phyloP scores from a whole-genome alignment of 1,284 basidiomycete genomes.

The Cerrena zonata region DNA sequence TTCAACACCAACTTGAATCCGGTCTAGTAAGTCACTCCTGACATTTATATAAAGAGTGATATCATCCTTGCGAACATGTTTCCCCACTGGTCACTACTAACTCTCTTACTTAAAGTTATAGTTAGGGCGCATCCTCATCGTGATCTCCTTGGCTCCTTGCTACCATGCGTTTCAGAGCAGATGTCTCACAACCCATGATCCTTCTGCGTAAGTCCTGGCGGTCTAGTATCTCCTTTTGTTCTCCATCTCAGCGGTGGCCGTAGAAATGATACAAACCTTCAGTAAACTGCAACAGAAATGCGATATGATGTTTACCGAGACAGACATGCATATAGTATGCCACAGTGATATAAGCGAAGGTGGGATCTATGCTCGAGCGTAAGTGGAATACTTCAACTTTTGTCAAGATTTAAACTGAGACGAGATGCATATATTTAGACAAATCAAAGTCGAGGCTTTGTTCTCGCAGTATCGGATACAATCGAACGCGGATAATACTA shows the following conservation, averaged over 20 bases:
- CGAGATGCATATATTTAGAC: constrained; percentile 29
- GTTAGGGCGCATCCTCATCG: no score
- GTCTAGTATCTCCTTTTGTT: constrained; percentile 7
- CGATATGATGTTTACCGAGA: constrained; percentile 73
- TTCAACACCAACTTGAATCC: no score
- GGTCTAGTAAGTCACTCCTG: no score
- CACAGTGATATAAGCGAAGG: constrained; percentile 74
- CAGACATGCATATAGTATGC: constrained; percentile 79
- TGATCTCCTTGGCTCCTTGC: no score
- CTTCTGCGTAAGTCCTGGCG: constrained; percentile 62
- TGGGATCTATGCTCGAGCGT: constrained; percentile 92
- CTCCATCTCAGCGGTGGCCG: neutral
- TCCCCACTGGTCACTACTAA: neutral
- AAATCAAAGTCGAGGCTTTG: constrained; percentile 63
- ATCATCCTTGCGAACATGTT: no score
- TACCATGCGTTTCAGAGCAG: constrained; percentile 62
- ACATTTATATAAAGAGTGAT: no score
- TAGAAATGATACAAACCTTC: constrained; percentile 72
- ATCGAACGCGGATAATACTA: constrained; percentile 79
- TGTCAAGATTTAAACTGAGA: no score
- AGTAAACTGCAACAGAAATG: constrained; percentile 80
- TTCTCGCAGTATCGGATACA: constrained; percentile 83
- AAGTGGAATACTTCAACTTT: constrained; percentile 33
- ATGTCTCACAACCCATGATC: constrained; percentile 52
- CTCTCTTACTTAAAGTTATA: no score